Evolutionary conservation across 345 rosid species (phyloP), one percentile per base, ranked within the genome.

Genomic region (Barbarea vulgaris): DNA sequence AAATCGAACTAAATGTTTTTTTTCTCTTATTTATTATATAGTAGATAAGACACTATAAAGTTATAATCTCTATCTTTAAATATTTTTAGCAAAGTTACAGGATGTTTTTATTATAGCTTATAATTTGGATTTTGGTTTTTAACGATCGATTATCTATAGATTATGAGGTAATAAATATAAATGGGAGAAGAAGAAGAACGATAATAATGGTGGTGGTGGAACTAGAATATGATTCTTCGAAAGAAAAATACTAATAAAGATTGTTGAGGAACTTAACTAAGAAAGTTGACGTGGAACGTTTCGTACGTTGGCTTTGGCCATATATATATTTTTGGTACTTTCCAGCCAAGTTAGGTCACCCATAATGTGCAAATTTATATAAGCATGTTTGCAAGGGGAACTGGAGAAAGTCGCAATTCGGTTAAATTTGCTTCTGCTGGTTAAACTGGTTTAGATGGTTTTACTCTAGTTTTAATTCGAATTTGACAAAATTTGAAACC

Each of bases 221-320:
- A 90, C 84, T 59, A 81, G 87, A 83, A 90, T 86, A 79, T 83
- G 87, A 90, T 93, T 86, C 87, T 84, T 83, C 80, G 50, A 85
- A 48, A 79, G 81, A 81, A 71, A 91, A 84, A 81, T 84, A n/a
- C n/a, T n/a, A 82, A 76, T 73, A 21, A 65, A 63, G 81, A 86
- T 83, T 67, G 83, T 88, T 87, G 86, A 67, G 21, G 13, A 60
- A 50, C 89, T 84, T 84, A 89, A 86, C 87, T 82, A 70, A 86
- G 81, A 84, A 86, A 83, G 87, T 84, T 79, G 89, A 84, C 85
- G 82, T 76, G 72, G 85, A 21, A 37, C 46, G 34, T 70, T 71
- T 70, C 34, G 19, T 44, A 15, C 50, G 12, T 56, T 56, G 67
- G 72, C 19, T 50, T 44, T 62, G 55, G 21, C 31, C 31, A 11